These are phyloP conservation scores for Sarocladium brachiariae DNA, from an alignment of 2,329 filamentous ascomycete species.

Conservation along the genomic window DNA sequence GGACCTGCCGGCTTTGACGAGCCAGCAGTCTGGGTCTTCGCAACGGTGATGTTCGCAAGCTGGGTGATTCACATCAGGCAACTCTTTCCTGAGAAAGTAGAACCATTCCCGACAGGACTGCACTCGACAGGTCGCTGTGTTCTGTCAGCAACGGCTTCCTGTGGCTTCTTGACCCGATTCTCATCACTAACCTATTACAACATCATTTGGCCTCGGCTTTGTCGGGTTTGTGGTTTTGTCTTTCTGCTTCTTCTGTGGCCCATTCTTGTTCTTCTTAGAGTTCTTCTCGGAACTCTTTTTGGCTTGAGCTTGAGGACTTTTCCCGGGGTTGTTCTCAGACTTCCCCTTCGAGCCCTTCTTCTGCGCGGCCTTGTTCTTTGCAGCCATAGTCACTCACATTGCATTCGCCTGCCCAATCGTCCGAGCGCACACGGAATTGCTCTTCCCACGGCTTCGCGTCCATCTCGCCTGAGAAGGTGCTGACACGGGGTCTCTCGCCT, in stretches of 20 bases:
- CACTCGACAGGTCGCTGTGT: background rate
- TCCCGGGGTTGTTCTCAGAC: background rate
- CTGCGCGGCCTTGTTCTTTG: background rate
- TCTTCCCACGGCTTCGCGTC: background rate
- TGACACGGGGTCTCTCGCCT: background rate
- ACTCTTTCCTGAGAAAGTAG: background rate
- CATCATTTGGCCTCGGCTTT: slow-evolving; percentile 26
- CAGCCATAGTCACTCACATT: background rate
- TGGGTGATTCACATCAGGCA: background rate
- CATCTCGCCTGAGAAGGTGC: too few relatives aligned
- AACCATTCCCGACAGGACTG: background rate
- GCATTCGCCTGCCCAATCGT: background rate
- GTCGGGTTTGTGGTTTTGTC: slow-evolving; percentile 34
- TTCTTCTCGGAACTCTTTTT: background rate
- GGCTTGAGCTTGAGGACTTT: background rate
- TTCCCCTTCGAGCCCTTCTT: background rate
- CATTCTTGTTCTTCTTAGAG: background rate
- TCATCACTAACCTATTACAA: background rate
- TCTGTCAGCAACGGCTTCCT: background rate
- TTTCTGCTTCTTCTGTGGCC: slow-evolving; percentile 30
- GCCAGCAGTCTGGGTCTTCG: background rate
- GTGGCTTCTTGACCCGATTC: background rate
- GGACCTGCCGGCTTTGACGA: background rate
- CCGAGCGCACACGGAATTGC: background rate
- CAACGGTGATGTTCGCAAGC: background rate